Conservation (phyloP, 2,329 filamentous ascomycete species). For the Microcyclosporella mali region DNA sequence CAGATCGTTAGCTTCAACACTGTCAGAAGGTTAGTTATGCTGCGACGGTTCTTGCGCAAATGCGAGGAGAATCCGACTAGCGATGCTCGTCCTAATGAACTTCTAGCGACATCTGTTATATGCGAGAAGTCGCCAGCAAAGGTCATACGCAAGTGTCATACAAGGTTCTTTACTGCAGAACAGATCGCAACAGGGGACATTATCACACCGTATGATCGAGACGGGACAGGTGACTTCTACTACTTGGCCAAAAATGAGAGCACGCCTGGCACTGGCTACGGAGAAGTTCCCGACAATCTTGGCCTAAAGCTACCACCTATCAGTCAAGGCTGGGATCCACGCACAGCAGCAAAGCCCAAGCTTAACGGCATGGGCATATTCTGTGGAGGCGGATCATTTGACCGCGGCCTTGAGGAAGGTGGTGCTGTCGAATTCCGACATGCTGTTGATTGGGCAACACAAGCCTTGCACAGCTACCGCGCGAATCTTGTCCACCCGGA, state of each 20-base stretch:
- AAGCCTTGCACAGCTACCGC: constrained; percentile 66
- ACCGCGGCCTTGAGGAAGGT: constrained; percentile 67
- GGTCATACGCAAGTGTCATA: constrained; percentile 53
- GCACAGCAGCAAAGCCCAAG: neutral
- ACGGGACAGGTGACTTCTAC: constrained; percentile 62
- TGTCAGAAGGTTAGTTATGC: constrained; percentile 21
- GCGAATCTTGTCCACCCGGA: constrained; percentile 52
- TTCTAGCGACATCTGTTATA: constrained; percentile 50
- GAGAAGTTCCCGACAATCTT: neutral
- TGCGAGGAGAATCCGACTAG: neutral
- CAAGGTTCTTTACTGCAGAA: constrained; percentile 47
- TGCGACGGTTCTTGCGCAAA: constrained; percentile 13
- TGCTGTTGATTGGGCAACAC: constrained; percentile 59
- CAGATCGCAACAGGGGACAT: constrained; percentile 36
- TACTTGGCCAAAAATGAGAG: constrained; percentile 28
- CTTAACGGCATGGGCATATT: constrained; percentile 61
- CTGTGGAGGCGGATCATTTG: constrained; percentile 72
- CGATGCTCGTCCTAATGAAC: constrained; percentile 47
- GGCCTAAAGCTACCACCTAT: constrained; percentile 4
- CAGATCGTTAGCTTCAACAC: constrained; percentile 48
- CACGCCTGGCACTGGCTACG: too few relatives aligned
- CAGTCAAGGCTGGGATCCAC: constrained; percentile 36
- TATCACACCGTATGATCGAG: constrained; percentile 57
- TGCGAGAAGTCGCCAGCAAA: constrained; percentile 27
- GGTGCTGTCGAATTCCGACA: constrained; percentile 59